Base-by-base conservation (phyloP, 2,329 filamentous ascomycete species). In the Talaromyces funiculosus region DNA sequence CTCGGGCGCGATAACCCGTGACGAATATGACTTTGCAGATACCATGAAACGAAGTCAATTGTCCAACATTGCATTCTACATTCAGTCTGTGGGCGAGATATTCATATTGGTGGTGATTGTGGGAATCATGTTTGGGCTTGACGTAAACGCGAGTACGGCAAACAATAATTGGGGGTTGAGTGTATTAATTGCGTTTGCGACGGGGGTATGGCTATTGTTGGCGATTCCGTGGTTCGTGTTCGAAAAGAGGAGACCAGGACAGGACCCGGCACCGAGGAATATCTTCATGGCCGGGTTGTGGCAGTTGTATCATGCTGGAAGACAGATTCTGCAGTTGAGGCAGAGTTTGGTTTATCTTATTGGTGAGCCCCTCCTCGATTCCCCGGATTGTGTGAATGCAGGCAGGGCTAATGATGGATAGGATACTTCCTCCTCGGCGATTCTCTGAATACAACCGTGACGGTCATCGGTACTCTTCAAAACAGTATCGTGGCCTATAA, bases 401-500 rank as follows among this genome's bases (percentile, higher is more conserved):
- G 10, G n/a, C n/a, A n/a, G n/a, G n/a, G 45, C 26, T 49, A 22
- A 51, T 14, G n/a, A 10, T 2, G 14, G 4, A 12, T 22, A 72
- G 79, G 80, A 3, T 89, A 88, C 67, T 89, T 89, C 68, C 76
- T 89, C 1, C 80, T 89, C 0, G 86, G 85, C n/a, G 87, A 89
- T 71, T 86, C 83, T 1, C 77, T 89, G 37, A 89, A 89, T 69
- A 90, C 87, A 0, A 88, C 86, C 0, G 84, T 88, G 4, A 89
- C 87, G 0, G 85, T 89, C 22, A 84, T 89, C 33, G 79, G 76
- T 0, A 89, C 85, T 0, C 72, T 88, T 4, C 87, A 89, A 67
- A 88, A 88, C 65, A 78, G 78, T 37, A 81, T 88, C 3, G 85
- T 89, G 3, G 77, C 80, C 3, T 89, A 88, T 71, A 84, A 87